phyloP scores from a whole-genome alignment of 306 rosid species.

The Cucurbita argyrosperma region DNA sequence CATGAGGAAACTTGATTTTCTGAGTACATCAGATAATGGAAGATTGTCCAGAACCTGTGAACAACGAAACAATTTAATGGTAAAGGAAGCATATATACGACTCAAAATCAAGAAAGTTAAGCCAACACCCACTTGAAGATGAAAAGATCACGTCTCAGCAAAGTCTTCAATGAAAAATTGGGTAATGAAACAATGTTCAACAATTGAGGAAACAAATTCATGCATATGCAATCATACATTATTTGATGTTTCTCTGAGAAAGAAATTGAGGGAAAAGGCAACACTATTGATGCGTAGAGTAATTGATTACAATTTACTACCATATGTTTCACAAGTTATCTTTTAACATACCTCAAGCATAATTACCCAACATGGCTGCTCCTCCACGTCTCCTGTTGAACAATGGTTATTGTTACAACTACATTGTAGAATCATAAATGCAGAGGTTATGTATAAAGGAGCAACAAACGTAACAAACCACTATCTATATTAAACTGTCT shows the following conservation, averaged over 20 bases:
- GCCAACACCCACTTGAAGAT: background rate
- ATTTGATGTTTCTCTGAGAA: background rate
- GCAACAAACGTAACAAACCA: background rate
- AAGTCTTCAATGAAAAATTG: background rate
- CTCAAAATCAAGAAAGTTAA: background rate
- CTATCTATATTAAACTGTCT: background rate
- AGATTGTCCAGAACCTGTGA: slow-evolving; percentile 91
- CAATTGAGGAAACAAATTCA: background rate
- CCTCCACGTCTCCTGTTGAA: slow-evolving; percentile 52
- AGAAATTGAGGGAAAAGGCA: background rate
- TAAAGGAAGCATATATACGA: background rate
- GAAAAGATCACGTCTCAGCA: background rate
- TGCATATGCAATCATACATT: background rate
- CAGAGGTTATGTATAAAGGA: background rate
- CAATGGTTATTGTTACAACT: background rate
- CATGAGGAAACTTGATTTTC: slow-evolving; percentile 72
- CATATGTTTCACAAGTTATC: background rate
- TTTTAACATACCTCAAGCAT: slow-evolving; percentile 69
- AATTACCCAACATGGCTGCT: slow-evolving; percentile 91
- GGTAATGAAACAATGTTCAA: background rate
- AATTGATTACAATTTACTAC: too few species aligned
- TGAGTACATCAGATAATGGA: slow-evolving; percentile 85
- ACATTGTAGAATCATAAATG: background rate
- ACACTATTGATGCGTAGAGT: background rate
- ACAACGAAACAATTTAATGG: slow-evolving; percentile 1